Conservation (phyloP, 2,329 filamentous ascomycete genomes). For the Fusarium gaditjirri region DNA sequence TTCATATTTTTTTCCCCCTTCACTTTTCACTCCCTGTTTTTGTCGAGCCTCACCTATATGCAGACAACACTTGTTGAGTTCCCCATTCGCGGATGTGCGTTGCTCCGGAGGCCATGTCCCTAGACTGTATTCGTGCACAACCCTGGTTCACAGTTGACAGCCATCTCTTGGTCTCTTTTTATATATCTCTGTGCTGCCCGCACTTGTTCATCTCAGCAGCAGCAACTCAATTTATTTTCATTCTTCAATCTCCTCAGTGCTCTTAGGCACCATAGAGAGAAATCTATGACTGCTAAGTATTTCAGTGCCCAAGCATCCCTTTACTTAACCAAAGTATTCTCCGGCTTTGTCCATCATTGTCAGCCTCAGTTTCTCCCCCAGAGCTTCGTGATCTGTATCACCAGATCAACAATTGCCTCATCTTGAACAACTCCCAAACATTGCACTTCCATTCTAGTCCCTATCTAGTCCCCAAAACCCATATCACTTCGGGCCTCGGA, state of each 20-base stretch:
- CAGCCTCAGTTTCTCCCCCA: not conserved
- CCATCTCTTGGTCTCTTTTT: not conserved
- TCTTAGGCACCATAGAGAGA: conserved; percentile 28
- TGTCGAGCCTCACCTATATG: conserved; percentile 7
- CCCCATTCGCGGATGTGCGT: conserved; percentile 24
- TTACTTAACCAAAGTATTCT: not conserved
- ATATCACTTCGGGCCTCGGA: conserved; percentile 10
- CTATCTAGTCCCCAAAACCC: not conserved
- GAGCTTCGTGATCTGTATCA: conserved; percentile 15
- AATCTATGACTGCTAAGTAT: not conserved
- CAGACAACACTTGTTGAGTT: conserved; percentile 1
- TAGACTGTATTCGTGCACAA: conserved; percentile 12
- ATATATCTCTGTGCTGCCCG: conserved; percentile 15
- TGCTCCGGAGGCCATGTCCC: conserved; percentile 23
- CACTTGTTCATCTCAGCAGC: conserved; percentile 1
- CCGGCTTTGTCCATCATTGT: not conserved
- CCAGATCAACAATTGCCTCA: conserved; percentile 31
- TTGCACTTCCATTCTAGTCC: not conserved
- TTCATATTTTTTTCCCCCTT: conserved; percentile 28
- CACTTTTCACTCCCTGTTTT: conserved; percentile 30
- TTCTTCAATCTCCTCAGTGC: conserved; percentile 3
- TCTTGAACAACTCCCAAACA: conserved; percentile 3
- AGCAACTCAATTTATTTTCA: conserved; percentile 7
- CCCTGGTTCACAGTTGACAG: conserved; percentile 12
- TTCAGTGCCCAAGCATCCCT: conserved; percentile 6